Evolutionary conservation across 805 yeast genomes (phyloP).

Genomic region (Saccharomycopsis sp.): DNA sequence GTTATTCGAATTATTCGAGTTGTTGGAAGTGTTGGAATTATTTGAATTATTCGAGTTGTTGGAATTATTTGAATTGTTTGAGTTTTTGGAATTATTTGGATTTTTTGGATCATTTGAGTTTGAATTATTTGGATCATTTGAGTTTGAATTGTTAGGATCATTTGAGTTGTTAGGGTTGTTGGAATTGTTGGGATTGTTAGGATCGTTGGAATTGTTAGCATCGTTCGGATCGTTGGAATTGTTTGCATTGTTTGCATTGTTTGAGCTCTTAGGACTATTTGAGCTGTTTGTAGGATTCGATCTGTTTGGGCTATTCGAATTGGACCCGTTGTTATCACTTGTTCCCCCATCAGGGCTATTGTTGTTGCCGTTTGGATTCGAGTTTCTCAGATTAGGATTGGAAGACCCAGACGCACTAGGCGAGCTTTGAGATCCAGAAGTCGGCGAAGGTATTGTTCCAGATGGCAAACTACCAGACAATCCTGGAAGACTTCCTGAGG

Average conservation of each 20-base stretch:
- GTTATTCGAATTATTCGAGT: too few relatives aligned
- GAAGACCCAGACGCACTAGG: too few relatives aligned
- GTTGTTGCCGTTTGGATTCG: too few relatives aligned
- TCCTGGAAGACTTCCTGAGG: too few relatives aligned
- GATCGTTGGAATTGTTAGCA: neutral
- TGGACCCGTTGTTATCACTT: too few relatives aligned
- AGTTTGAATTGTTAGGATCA: neutral
- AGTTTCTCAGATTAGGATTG: too few relatives aligned
- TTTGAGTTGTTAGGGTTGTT: slow-evolving; percentile 1
- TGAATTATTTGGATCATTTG: neutral
- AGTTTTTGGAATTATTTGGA: neutral
- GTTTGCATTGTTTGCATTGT: neutral
- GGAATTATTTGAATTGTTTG: neutral
- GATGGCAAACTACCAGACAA: too few relatives aligned
- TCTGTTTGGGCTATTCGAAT: neutral
- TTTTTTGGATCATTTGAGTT: neutral
- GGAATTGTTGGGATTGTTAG: neutral
- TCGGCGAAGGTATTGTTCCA: too few relatives aligned
- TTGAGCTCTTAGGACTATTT: neutral
- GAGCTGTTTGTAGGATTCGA: neutral
- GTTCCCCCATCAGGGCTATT: too few relatives aligned
- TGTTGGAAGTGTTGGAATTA: neutral
- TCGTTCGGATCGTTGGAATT: too few relatives aligned
- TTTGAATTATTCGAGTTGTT: neutral
- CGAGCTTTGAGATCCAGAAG: too few relatives aligned